Evolutionary conservation across 768 basidiomycete genomes (phyloP), one percentile per base, ranked within the genome.

Genomic region (Russula compacta): DNA sequence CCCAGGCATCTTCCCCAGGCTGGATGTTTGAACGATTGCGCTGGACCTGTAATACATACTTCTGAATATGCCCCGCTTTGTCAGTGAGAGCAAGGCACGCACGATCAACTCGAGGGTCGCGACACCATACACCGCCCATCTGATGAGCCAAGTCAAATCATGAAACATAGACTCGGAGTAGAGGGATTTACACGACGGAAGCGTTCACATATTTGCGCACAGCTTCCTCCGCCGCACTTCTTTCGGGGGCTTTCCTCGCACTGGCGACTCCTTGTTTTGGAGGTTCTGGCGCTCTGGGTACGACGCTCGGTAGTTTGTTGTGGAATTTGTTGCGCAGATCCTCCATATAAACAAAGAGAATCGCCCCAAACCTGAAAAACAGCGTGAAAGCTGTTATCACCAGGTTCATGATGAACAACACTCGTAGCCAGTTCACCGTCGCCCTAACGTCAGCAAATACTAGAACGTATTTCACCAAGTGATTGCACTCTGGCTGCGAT

Each of bases 81-180:
- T 17, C 9, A n/a, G n/a, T n/a, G 33, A 2, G 12, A 19, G 24
- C 14, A 9, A 15, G 11, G 36, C 10, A 57, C 55, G 36, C n/a
- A 61, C 60, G 4, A 57, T 61, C 35, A 57, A 35, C 50, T 53
- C 56, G 24, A 61, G 36, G 29, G 44, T 61, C 33, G 32, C 24
- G 14, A 61, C 32, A 46, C 56, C 49, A 36, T 53, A 61, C 14
- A 51, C 36, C 4, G 56, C 60, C 3, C 43, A 46, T 40, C 60
- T 61, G 40, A 7, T 19, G 3, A 21, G 19, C 14, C 56, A 39
- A 24, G 2, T 39, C 9, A 56, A 6, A 29, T 39, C 17, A 38
- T n/a, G 2, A 17, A 11, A 12, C 12, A 19, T 6, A 9, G 36
- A 49, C 47, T 32, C 14, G 47, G 47, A n/a, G n/a, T 4, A 19